phyloP scores from a whole-genome alignment of 176 grass and related monocot genomes.

The Dendrocalamus sinicus region DNA sequence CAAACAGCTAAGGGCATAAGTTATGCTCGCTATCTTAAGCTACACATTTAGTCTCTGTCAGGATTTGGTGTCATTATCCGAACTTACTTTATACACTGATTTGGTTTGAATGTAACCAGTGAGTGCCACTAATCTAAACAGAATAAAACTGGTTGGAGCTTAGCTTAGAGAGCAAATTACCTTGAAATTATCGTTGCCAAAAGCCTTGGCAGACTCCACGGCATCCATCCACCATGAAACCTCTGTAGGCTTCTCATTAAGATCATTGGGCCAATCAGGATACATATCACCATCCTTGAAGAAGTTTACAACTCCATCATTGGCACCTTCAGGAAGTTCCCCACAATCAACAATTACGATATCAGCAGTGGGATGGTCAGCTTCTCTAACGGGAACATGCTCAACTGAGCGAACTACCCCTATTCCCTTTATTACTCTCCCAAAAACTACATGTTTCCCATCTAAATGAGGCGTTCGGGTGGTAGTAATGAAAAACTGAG shows the following conservation, averaged over 20 bases:
- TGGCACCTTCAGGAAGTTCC: constrained; percentile 74
- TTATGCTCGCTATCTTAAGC: not conserved
- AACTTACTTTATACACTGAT: constrained; percentile 12
- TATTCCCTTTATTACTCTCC: constrained; percentile 93
- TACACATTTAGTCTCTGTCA: not conserved
- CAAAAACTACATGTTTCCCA: constrained; percentile 97
- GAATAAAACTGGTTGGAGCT: not conserved
- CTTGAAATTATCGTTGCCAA: constrained; percentile 95
- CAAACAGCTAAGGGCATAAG: not conserved
- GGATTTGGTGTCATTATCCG: not conserved
- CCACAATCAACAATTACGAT: constrained; percentile 84
- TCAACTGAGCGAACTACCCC: constrained; percentile 86
- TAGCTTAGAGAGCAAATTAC: constrained; percentile 43
- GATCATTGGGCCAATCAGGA: constrained; percentile 95
- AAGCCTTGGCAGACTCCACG: constrained; percentile 84
- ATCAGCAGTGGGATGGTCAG: constrained; percentile 68
- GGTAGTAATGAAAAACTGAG: constrained; percentile 98
- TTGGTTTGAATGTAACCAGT: not conserved
- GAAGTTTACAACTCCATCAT: constrained; percentile 89
- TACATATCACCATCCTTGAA: constrained; percentile 87
- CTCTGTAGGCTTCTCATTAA: constrained; percentile 84
- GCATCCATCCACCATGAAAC: constrained; percentile 96
- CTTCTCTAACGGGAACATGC: constrained; percentile 67
- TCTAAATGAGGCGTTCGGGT: constrained; percentile 95
- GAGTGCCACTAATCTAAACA: not conserved